Percentiles rank a stretch among this genome's conserved stretches.
These are phyloP conservation scores for Aspergillus ellipticus DNA, from an alignment of 495 filamentous ascomycete species.

Conservation along the genomic window DNA sequence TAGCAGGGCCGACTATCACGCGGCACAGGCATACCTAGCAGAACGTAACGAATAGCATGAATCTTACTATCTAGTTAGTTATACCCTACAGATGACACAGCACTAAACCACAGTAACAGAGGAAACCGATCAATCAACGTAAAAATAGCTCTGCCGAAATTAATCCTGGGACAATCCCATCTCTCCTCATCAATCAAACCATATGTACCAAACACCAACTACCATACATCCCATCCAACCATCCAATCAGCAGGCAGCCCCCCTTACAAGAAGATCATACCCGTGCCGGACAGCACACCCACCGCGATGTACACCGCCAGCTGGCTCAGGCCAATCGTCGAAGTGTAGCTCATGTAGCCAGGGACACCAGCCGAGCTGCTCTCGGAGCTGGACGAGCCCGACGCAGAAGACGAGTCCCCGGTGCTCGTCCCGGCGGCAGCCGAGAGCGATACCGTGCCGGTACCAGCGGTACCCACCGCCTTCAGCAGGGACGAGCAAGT, in stretches of 20 bases:
- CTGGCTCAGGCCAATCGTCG: conserved; percentile 57
- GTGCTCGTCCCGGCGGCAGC: conserved; percentile 31
- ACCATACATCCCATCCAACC: background rate
- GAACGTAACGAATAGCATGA: background rate
- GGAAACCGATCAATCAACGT: too few relatives aligned
- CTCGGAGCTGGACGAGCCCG: conserved; percentile 10
- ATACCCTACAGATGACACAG: too few relatives aligned
- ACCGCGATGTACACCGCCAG: conserved; percentile 64
- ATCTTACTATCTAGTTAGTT: too few relatives aligned
- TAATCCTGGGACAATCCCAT: too few relatives aligned
- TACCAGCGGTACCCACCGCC: conserved; percentile 59
- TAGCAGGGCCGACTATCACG: too few relatives aligned
- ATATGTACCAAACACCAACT: background rate
- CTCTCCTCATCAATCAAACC: background rate
- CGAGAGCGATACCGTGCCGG: conserved; percentile 54
- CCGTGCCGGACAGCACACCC: conserved; percentile 60
- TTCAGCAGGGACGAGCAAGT: conserved; percentile 51
- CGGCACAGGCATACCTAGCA: too few relatives aligned
- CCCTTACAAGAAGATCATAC: conserved; percentile 66
- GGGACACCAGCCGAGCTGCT: conserved; percentile 5
- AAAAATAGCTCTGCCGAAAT: too few relatives aligned
- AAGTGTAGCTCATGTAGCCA: conserved; percentile 22
- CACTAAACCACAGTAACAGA: too few relatives aligned
- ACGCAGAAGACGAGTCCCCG: conserved; percentile 3
- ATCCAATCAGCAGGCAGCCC: background rate